Evolutionary conservation across 2,329 filamentous ascomycete species (phyloP), one percentile per base, ranked within the genome.

Genomic region (Diaporthe sp.): DNA sequence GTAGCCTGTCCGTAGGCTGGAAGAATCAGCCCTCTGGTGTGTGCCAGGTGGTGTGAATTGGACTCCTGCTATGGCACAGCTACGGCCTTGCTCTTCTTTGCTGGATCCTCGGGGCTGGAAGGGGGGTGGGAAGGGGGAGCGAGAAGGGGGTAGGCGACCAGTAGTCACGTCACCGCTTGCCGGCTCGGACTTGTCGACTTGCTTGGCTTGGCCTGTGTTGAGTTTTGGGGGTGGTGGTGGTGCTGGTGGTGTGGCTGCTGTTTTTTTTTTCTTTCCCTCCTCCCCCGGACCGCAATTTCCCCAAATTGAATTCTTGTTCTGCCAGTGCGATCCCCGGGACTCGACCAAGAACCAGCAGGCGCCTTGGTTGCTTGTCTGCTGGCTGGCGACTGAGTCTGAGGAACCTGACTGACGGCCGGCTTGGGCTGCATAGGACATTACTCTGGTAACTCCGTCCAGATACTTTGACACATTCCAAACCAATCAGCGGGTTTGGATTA

Each of bases 21-120:
- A 44, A 49, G 71, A 61, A 61, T 31, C 74, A 73, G 71, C 71
- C 53, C 53, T 70, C 60, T 31, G 51, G 51, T 39, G 28, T 60
- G 61, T 53, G 49, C 70, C 71, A 51, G 71, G 57, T 68, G 62
- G 62, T 68, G 62, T 68, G 62, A 53, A 68, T 39, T 51, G 62
- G 31, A n/a, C 51, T 53, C 67, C 39, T 51, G 60, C 44, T 53
- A 10, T 73, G 15, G 53, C 34, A 7, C 44, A 31, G 57, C 15
- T 55, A 58, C 71, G 39, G 55, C 42, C 37, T 39, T 49, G 42
- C 61, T 67, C 61, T 49, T 31, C 31, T 31, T 31, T n/a, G 61
- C 15, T 67, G 42, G 61, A 49, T 67, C 61, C 39, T 44, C 8
- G 5, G 28, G 42, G 17, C 42, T 67, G 61, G 28, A 49, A 34